Base-by-base conservation (phyloP, 2,329 filamentous ascomycete genomes). In the Penicillium sp. region DNA sequence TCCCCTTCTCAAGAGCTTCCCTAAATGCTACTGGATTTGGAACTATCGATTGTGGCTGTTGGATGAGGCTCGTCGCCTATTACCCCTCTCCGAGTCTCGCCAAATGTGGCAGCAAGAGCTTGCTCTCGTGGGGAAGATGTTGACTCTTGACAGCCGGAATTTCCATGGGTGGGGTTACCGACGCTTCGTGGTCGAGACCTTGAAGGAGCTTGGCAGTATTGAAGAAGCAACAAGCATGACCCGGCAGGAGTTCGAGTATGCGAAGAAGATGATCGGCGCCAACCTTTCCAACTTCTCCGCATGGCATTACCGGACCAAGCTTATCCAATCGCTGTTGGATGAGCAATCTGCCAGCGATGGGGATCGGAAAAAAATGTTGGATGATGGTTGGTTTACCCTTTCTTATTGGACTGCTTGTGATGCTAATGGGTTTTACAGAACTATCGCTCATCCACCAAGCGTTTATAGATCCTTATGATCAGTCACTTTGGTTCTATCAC, bases 21-120 rank as follows among this genome's bases (percentile, higher is more conserved):
- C 94, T 7, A 99, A 99, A 73, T 97, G 94, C 79, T 99, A 99
- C 77, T 97, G 94, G 93, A 93, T 99, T 67, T 99, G 94, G 94
- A 96, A 96, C 64, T 93, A 97, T 74, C 87, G 94, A 27, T 76
- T 88, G 42, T 99, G 94, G 92, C 78, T 93, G 3, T 79, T 99
- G 13, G 78, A 87, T 51, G 84, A 90, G 70, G 86, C 86, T 32
- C 89, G 88, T 43, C 70, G 79, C 11, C 78, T 86, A 16, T 78
- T 96, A 9, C 81, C 84, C 2, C 58, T 74, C 1, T 53, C 76
- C 0, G 68, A 77, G 14, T 84, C 90, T 2, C 80, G 82, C 19
- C 74, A 79, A 36, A 79, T 97, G 46, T 99, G 94, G 94, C 79
- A 88, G 64, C 85, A 88, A 59, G 94, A 99, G 72, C 82, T 99